phyloP scores from a whole-genome alignment of 192 early-diverging fungal genomes.

The Lunasporangiospora selenospora region DNA sequence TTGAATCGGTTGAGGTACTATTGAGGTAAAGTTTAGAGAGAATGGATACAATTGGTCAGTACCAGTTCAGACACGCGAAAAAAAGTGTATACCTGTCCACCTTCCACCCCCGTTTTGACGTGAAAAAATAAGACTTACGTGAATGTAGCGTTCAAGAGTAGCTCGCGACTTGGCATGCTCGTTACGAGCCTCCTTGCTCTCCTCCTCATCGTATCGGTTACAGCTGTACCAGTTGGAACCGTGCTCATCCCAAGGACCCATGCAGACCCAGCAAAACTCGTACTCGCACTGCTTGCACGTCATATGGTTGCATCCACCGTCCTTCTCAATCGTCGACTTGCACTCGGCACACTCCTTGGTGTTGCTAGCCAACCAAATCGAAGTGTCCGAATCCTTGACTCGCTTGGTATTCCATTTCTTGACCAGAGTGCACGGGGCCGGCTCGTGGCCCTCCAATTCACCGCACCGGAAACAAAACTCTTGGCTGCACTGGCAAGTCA shows the following conservation, averaged over 20 bases:
- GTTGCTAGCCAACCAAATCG: constrained; percentile 93
- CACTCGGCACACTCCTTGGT: constrained; percentile 95
- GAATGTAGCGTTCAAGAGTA: constrained; percentile 88
- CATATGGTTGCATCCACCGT: constrained; percentile 99
- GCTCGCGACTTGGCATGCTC: constrained; percentile 79
- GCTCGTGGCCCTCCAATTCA: constrained; percentile 79
- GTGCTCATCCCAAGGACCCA: constrained; percentile 93
- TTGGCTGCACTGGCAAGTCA: constrained; percentile 76
- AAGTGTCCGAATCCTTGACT: constrained; percentile 93
- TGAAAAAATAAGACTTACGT: constrained; percentile 58
- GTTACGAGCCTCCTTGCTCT: constrained; percentile 80
- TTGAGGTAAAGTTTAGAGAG: constrained; percentile 9
- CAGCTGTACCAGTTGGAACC: constrained; percentile 93
- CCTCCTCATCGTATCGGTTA: constrained; percentile 92
- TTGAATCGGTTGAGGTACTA: constrained; percentile 94
- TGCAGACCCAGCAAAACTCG: constrained; percentile 98
- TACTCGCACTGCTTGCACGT: constrained; percentile 92
- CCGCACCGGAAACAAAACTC: constrained; percentile 92
- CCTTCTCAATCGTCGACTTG: constrained; percentile 93
- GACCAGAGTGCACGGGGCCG: constrained; percentile 81
- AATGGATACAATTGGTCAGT: constrained; percentile 5
- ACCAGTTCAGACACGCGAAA: not conserved
- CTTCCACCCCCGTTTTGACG: not conserved
- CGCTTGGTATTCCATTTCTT: constrained; percentile 89
- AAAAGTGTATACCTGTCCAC: not conserved